Evolutionary conservation across 352 stramenopile genomes (phyloP).

Genomic region (Hyphochytrium catenoides): DNA sequence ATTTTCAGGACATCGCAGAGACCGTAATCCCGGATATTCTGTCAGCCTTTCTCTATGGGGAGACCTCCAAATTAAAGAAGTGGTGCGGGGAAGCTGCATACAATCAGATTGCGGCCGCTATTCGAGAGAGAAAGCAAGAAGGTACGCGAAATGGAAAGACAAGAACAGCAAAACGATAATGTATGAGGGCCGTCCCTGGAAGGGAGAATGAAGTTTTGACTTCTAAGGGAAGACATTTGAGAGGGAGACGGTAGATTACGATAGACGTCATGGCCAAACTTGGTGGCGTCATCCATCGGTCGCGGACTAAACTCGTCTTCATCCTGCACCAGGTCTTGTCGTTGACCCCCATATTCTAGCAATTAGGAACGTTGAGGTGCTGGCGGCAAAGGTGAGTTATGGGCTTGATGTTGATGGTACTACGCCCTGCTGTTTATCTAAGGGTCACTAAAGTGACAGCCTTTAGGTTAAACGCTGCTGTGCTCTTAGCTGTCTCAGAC

Average conservation of each 20-base stretch:
- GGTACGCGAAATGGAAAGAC: conserved; percentile 19
- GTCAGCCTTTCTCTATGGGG: conserved; percentile 77
- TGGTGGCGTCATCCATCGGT: not conserved
- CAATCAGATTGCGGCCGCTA: conserved; percentile 78
- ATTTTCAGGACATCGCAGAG: conserved; percentile 59
- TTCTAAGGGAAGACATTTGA: too few species aligned
- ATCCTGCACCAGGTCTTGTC: conserved; percentile 17
- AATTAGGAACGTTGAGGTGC: conserved; percentile 89
- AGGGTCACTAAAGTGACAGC: not conserved
- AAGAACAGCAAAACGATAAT: conserved; percentile 4
- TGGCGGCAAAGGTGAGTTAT: conserved; percentile 51
- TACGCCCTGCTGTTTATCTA: not conserved
- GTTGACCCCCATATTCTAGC: conserved; percentile 87
- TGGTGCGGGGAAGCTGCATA: conserved; percentile 86
- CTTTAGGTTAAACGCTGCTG: conserved; percentile 7
- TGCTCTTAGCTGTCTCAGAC: conserved; percentile 4
- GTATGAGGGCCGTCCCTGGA: conserved; percentile 5
- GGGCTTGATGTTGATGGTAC: not conserved
- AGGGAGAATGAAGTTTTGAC: too few species aligned
- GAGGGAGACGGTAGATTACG: too few species aligned
- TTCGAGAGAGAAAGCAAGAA: conserved; percentile 79
- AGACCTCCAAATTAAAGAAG: conserved; percentile 83
- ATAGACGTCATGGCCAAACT: too few species aligned
- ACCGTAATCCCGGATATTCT: conserved; percentile 81
- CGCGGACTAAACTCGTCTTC: not conserved